Base-by-base conservation (phyloP, 345 rosid genomes). In the Triadica sebifera region DNA sequence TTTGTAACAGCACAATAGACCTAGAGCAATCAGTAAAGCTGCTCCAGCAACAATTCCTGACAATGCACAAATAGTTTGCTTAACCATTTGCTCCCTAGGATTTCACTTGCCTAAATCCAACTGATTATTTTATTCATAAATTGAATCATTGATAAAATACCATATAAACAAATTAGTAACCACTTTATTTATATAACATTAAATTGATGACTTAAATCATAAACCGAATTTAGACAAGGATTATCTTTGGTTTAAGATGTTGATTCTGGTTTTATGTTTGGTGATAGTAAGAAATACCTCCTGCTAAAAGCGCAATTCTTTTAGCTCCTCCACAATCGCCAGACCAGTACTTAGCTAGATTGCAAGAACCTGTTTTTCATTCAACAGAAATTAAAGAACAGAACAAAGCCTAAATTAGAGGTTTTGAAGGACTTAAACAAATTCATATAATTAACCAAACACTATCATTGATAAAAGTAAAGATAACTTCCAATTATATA, bases 321-420 rank as follows among this genome's bases (percentile, higher is more conserved):
- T 74, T 72, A 3, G 74, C 51, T 74, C 87, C 89, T 75, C 91
- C 89, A 57, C 91, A 90, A 17, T 74, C 53, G 50, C 93, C 96
- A 8, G 88, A 74, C 58, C 84, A 57, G 72, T 64, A 87, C 63
- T 72, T 83, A 19, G 73, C 64, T 24, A 72, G 72, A 56, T 74
- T 85, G 84, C 95, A 90, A 59, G 77, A 65, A 2, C 57, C 88
- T 75, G 84, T 67, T 71, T 8, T 53, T 29, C 12, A 45, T 4
- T 53, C 1, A 11, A 47, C 53, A 60, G 22, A 41, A 29, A 29
- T 29, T 29, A 29, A 29, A 29, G 34, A 29, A 29, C 34, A 29
- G 34, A 29, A 29, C 34, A 70, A 12, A 9, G 20, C 25, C 59
- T 39, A 67, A 19, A 63, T 16, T 25, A 34, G 20, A 16, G 12